A percentile compares a stretch with the other conserved stretches of the same genome.
Conservation (phyloP, 2,329 filamentous ascomycete species). For the Aspergillus ibericus region DNA sequence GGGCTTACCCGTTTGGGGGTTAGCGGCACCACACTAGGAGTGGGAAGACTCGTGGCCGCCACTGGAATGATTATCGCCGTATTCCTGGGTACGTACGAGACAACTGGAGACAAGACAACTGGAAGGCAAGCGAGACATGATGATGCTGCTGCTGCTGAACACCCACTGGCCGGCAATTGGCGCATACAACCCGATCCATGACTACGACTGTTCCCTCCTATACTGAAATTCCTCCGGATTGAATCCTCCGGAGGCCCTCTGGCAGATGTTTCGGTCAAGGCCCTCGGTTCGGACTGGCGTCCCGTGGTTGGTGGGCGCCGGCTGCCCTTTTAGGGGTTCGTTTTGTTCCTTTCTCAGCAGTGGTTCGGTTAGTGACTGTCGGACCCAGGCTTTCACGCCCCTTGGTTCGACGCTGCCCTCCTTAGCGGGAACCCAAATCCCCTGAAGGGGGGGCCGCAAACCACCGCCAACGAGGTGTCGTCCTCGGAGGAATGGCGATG, state of each 20-base stretch:
- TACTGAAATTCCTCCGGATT: not conserved
- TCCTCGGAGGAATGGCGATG: slow-evolving; percentile 19
- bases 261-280: slow-evolving; percentile 10
- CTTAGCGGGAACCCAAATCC: slow-evolving; percentile 14
- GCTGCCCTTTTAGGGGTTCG: slow-evolving; percentile 14
- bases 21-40: slow-evolving; percentile 15
- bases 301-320: slow-evolving; percentile 10
- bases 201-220: too few relatives aligned
- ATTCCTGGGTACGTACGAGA: slow-evolving; percentile 8
- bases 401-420: slow-evolving; percentile 18
- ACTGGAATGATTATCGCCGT: slow-evolving; percentile 19
- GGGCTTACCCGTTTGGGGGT: slow-evolving; percentile 4
- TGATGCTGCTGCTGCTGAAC: not conserved
- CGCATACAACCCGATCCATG: not conserved
- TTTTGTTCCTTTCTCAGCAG: slow-evolving; percentile 5
- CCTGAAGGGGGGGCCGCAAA: slow-evolving; percentile 14
- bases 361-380: slow-evolving; percentile 16
- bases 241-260: not conserved
- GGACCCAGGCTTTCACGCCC: slow-evolving; percentile 15
- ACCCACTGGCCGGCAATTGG: not conserved
- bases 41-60: slow-evolving; percentile 27
- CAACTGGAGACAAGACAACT: not conserved
- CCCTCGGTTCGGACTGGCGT: slow-evolving; percentile 6
- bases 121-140: not conserved
- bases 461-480: slow-evolving; percentile 15